Evolutionary conservation across 768 basidiomycete genomes (phyloP).

Genomic region (Coprinopsis marcescibilis): DNA sequence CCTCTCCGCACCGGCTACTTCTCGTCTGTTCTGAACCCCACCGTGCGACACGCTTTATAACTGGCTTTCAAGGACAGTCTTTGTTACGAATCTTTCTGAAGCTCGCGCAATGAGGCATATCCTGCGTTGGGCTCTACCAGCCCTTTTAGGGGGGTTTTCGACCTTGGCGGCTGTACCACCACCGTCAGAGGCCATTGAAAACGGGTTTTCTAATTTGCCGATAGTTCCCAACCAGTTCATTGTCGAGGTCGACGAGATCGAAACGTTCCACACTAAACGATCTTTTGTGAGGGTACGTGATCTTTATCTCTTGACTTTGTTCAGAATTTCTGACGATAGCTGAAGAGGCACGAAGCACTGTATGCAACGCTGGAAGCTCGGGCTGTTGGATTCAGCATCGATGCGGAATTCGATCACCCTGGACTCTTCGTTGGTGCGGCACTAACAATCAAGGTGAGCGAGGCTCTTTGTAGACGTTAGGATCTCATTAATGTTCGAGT

Average conservation of each 20-base stretch:
- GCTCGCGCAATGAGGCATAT: neutral
- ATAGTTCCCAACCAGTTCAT: slow-evolving; percentile 36
- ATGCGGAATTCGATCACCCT: slow-evolving; percentile 45
- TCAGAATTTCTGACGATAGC: too few relatives aligned
- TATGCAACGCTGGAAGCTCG: slow-evolving; percentile 42
- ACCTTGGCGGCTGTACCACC: slow-evolving; percentile 20
- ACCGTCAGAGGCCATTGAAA: slow-evolving; percentile 29
- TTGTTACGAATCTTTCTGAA: too few relatives aligned
- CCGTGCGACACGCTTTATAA: too few relatives aligned
- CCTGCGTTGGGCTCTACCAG: slow-evolving; percentile 16
- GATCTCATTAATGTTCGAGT: neutral
- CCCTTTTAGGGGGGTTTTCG: slow-evolving; percentile 21
- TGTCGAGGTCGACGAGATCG: slow-evolving; percentile 43
- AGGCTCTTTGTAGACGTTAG: neutral
- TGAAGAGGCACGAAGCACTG: slow-evolving; percentile 42
- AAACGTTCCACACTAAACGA: slow-evolving; percentile 31
- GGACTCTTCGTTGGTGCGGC: slow-evolving; percentile 58
- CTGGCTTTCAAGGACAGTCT: too few relatives aligned
- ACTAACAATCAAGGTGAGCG: slow-evolving; percentile 30
- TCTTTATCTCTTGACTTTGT: slow-evolving; percentile 1
- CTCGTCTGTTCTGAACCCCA: too few relatives aligned
- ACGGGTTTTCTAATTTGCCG: slow-evolving; percentile 31
- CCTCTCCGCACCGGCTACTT: too few relatives aligned
- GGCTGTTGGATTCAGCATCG: slow-evolving; percentile 38
- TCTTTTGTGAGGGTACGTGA: slow-evolving; percentile 23